Percentiles rank a stretch among this genome's conserved stretches.
Evolutionary conservation across 2,329 filamentous ascomycete species (phyloP).

Genomic region (Xylariaceae sp.): DNA sequence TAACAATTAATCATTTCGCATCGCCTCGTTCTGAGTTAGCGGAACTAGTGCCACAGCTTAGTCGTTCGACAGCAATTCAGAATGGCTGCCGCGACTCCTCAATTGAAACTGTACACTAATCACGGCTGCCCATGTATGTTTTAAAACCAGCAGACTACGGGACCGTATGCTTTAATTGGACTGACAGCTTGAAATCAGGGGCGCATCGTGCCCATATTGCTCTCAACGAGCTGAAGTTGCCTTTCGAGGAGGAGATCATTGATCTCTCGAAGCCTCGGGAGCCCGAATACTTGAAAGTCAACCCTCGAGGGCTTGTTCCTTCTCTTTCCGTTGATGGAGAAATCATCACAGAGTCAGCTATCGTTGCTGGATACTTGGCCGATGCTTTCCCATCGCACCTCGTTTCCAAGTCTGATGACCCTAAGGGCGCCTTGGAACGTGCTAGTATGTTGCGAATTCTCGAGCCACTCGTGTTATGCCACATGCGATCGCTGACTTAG

Average conservation of each 20-base stretch:
- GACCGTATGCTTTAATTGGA: not conserved
- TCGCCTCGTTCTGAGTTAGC: too few species aligned
- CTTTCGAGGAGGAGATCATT: conserved; percentile 70
- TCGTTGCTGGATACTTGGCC: conserved; percentile 69
- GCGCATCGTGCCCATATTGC: conserved; percentile 75
- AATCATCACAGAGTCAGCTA: conserved; percentile 69
- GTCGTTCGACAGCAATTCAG: not conserved
- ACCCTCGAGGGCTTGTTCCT: conserved; percentile 77
- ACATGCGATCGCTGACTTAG: too few species aligned
- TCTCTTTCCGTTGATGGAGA: conserved; percentile 63
- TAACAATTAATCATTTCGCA: too few species aligned
- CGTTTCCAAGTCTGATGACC: conserved; percentile 51
- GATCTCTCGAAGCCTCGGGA: conserved; percentile 68
- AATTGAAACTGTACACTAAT: conserved; percentile 30
- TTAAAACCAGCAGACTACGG: not conserved
- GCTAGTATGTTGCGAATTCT: conserved; percentile 37
- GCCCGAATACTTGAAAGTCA: conserved; percentile 71
- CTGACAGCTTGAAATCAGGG: conserved; percentile 33
- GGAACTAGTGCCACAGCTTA: too few species aligned
- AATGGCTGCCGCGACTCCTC: conserved; percentile 23
- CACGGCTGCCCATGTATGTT: conserved; percentile 28
- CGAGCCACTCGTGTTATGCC: too few species aligned
- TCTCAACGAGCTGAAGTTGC: conserved; percentile 62
- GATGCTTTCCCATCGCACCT: conserved; percentile 69
- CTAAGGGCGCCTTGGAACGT: conserved; percentile 57